Percentiles rank a stretch among this genome's conserved stretches.
These are phyloP conservation scores for Mycena chlorophos DNA, from an alignment of 768 basidiomycete genomes.

Conservation along the genomic window DNA sequence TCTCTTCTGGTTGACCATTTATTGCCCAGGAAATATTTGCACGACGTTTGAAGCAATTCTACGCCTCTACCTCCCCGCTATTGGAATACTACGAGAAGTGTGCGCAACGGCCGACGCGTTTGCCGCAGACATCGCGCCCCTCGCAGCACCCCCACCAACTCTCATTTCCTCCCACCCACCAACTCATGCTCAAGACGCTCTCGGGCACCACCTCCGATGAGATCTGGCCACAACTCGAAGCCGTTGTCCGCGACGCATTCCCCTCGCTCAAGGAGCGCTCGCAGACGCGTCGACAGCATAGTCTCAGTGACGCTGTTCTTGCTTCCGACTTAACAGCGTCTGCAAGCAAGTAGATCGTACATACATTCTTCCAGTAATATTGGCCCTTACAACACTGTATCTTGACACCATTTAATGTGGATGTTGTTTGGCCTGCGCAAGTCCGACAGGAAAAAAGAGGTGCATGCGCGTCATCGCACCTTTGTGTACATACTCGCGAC, in stretches of 20 bases:
- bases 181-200: conserved; percentile 57
- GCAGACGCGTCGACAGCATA: conserved; percentile 47
- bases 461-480: conserved; percentile 11
- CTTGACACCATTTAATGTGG: too few relatives aligned
- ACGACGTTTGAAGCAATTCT: conserved; percentile 75
- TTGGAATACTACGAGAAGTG: conserved; percentile 62
- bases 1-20: too few relatives aligned
- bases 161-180: conserved; percentile 44
- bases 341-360: not conserved
- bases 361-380: too few relatives aligned
- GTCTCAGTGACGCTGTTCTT: conserved; percentile 56
- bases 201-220: conserved; percentile 80
- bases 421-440: not conserved
- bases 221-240: conserved; percentile 85
- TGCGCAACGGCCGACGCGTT: conserved; percentile 28
- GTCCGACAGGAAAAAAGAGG: not conserved
- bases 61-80: conserved; percentile 79
- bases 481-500: conserved; percentile 19
- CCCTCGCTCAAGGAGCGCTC: conserved; percentile 57
- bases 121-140: conserved; percentile 28
- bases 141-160: conserved; percentile 55
- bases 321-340: conserved; percentile 15
- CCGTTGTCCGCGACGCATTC: conserved; percentile 54
- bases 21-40: conserved; percentile 68
- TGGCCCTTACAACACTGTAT: too few relatives aligned